A percentile compares a stretch with the other conserved stretches of the same genome.
Evolutionary conservation across 352 stramenopile species (phyloP).

Genomic region (Chrysophaeum taylorii): DNA sequence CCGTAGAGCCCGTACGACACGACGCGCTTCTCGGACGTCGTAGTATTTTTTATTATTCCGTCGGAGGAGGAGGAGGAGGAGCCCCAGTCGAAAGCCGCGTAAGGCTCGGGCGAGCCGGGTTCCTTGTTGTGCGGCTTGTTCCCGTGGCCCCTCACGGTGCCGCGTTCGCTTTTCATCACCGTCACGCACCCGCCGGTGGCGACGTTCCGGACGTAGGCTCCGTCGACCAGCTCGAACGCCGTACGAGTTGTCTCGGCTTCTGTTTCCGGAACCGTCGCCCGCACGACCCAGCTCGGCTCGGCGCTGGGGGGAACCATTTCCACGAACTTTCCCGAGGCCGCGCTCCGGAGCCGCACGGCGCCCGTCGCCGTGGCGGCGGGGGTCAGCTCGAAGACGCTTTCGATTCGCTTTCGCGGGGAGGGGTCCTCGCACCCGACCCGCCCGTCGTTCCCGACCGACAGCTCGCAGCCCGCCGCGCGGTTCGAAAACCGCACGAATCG

Average conservation of each 20-base stretch:
- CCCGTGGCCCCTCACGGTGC: conserved; percentile 4
- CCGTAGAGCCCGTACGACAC: conserved; percentile 28
- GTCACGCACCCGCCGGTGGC: background rate
- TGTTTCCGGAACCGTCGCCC: background rate
- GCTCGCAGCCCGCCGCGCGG: no score
- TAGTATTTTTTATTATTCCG: background rate
- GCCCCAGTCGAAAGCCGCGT: background rate
- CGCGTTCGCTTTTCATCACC: background rate
- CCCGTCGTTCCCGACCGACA: no score
- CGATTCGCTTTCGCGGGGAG: no score
- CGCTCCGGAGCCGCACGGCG: background rate
- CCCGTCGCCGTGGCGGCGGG: background rate
- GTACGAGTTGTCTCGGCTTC: background rate
- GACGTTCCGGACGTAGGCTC: background rate
- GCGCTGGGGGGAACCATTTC: background rate
- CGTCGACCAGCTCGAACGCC: background rate
- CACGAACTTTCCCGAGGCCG: background rate
- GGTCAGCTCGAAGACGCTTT: conserved; percentile 7
- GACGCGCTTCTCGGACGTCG: conserved; percentile 22
- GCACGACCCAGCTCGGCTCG: background rate
- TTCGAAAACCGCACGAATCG: no score
- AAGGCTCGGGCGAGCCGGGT: background rate
- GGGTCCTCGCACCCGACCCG: no score
- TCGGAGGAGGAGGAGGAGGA: background rate
- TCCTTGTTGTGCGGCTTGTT: background rate